Evolutionary conservation across 2,329 filamentous ascomycete species (phyloP), one percentile per base, ranked within the genome.

Genomic region (Alternaria sp.): DNA sequence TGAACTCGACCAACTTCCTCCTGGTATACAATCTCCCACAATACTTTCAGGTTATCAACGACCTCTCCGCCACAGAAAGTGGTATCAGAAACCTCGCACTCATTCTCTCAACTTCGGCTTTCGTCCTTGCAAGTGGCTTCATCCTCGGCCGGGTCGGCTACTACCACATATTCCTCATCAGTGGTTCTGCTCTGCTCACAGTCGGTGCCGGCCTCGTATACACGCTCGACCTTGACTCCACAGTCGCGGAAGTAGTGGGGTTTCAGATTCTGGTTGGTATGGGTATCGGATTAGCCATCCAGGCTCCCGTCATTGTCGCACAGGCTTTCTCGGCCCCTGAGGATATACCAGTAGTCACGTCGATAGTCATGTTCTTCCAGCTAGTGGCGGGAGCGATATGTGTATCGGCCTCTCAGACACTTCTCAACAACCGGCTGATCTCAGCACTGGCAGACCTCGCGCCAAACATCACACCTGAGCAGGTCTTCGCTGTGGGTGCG

Each of bases 1-100:
- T 32, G 30, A 32, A 32, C 30, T 32, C 30, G 12, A 32, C 30
- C 30, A 32, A 78, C 57, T 77, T 81, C 59, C 23, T 81, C 13
- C 54, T 80, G 3, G 66, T 84, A 10, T 85, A 83, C 71, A 84
- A 83, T 66, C 72, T 85, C 0, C 83, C 83, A 9, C 81, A 85
- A 32, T 85, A 84, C 67, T 85, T 86, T 73, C 83, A 86, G 69
- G 73, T 76, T 1, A 75, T 84, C 9, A 66, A 72, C 19, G 73
- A 74, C 50, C 71, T 74, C 12, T 75, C 66, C 9, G 74, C 83
- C 0, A 71, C 75, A 12, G 56, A 69, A 23, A 80, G 77, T 3
- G 83, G 83, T 6, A 73, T 85, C 12, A 71, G 76, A 32, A 83
- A 82, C 54, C 67, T 85, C 11, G 79, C 83, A 15, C 66, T 83